Evolutionary conservation across 805 yeast genomes (phyloP), one percentile per base, ranked within the genome.

Genomic region (Metschnikowia chrysomelidarum): DNA sequence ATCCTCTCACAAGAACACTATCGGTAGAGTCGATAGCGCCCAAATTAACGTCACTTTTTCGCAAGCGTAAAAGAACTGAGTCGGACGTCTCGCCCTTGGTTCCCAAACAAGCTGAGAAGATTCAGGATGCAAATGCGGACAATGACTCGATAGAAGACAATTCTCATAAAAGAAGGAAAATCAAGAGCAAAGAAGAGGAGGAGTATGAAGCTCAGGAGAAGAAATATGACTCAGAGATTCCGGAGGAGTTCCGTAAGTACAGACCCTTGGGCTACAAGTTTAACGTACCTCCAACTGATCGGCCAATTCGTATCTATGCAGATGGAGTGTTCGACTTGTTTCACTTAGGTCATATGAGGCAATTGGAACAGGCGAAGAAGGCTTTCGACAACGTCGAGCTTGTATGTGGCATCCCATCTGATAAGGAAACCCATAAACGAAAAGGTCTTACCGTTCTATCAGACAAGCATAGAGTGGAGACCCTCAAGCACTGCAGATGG

Each of bases 321-420:
- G 98, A 93, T 62, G 98, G 98, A 34, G 96, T 93, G 13, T 93
- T 93, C 67, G 98, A 93, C 62, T 67, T 93, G 44, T 93, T 93
- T 66, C 98, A 93, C 62, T 60, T 93, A 54, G 98, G 98, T 16
- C 98, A 93, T 58, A 93, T 93, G 98, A 80, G 88, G 55, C 98
- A 93, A 60, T 71, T 93, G 50, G 98, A 93, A 57, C 98, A 93
- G 64, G 91, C 98, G 50, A 91, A 93, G 53, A 89, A 91, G 59
- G 77, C 95, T 11, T 79, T 93, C 44, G 83, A 86, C 9, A 87
- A 87, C 50, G 95, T 85, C 20, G 73, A 77, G 38, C 71, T 93
- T 52, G 88, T 93, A 18, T 87, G 91, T 51, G 98, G 98, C 30
- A 75, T 91, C 14, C 97, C 98, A 11, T 79, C 84, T 31, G 98